phyloP scores from a whole-genome alignment of 805 yeast species.

The Schizosaccharomyces octosporus region DNA sequence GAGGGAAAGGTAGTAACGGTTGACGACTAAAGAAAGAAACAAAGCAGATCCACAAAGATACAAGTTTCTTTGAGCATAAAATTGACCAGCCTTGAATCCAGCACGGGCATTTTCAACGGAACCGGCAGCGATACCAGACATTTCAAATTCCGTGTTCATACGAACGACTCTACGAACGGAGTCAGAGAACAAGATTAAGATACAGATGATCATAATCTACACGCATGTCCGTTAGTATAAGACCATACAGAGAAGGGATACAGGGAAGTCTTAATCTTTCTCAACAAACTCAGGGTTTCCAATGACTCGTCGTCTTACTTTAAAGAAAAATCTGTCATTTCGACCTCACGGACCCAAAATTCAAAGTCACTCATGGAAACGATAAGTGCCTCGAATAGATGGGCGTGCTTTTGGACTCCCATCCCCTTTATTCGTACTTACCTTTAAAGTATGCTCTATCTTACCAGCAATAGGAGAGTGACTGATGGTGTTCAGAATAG shows the following conservation, averaged over 20 bases:
- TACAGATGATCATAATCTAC: conserved; percentile 63
- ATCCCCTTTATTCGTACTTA: not conserved
- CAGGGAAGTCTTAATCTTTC: too few relatives aligned
- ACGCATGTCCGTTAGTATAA: conserved; percentile 16
- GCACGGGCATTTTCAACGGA: conserved; percentile 31
- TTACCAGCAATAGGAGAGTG: conserved; percentile 48
- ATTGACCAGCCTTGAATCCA: conserved; percentile 72
- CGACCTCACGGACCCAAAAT: too few relatives aligned
- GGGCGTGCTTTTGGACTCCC: too few relatives aligned
- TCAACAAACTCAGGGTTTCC: too few relatives aligned
- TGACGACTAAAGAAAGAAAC: conserved; percentile 62
- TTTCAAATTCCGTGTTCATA: conserved; percentile 32
- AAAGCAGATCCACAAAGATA: conserved; percentile 87
- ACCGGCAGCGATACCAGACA: conserved; percentile 14
- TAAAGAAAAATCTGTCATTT: too few relatives aligned
- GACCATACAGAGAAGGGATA: too few relatives aligned
- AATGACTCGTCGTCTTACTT: too few relatives aligned
- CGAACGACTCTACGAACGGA: conserved; percentile 61
- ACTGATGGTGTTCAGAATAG: conserved; percentile 34
- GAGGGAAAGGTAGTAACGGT: conserved; percentile 61
- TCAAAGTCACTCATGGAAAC: too few relatives aligned
- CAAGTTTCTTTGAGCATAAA: conserved; percentile 90
- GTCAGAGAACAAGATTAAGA: conserved; percentile 62
- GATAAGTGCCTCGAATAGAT: too few relatives aligned
- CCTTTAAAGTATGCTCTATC: conserved; percentile 27